phyloP scores from a whole-genome alignment of 2,329 filamentous ascomycete species.

The Aspergillus bombycis region DNA sequence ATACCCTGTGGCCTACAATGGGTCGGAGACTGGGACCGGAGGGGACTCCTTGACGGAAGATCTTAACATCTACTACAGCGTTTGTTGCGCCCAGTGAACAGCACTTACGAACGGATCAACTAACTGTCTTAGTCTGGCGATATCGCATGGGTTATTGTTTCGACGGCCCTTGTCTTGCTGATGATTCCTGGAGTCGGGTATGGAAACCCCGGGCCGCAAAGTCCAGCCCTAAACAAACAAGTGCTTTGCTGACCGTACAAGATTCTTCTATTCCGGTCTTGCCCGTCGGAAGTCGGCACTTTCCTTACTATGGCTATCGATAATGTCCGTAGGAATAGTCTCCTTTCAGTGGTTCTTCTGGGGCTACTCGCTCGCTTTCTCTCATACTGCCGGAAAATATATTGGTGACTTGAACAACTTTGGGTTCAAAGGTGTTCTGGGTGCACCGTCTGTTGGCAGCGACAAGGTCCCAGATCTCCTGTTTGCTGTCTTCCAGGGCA shows the following conservation, averaged over 20 bases:
- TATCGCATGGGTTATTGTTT: conserved; percentile 78
- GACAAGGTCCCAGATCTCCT: conserved; percentile 76
- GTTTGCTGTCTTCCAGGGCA: conserved; percentile 72
- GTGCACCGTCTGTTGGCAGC: conserved; percentile 73
- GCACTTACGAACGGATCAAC: conserved; percentile 16
- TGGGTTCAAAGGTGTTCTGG: conserved; percentile 76
- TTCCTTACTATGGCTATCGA: conserved; percentile 80
- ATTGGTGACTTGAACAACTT: conserved; percentile 81
- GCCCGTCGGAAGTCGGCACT: conserved; percentile 87
- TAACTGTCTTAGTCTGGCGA: conserved; percentile 66
- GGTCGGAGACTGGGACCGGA: conserved; percentile 61
- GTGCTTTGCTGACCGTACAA: conserved; percentile 29
- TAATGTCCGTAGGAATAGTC: conserved; percentile 78
- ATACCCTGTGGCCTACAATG: conserved; percentile 63
- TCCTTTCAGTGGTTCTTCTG: conserved; percentile 96
- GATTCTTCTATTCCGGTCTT: conserved; percentile 92
- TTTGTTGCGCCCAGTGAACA: conserved; percentile 19
- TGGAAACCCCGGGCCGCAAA: conserved; percentile 16
- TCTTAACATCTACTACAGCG: conserved; percentile 81
- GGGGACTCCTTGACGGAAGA: conserved; percentile 69
- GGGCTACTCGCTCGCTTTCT: conserved; percentile 84
- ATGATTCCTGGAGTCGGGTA: conserved; percentile 90
- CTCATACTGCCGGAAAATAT: conserved; percentile 72
- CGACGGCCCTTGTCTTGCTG: conserved; percentile 78
- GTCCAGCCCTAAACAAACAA: background rate